phyloP scores from a whole-genome alignment of 805 yeast species.

The Grigorovia jiainica region DNA sequence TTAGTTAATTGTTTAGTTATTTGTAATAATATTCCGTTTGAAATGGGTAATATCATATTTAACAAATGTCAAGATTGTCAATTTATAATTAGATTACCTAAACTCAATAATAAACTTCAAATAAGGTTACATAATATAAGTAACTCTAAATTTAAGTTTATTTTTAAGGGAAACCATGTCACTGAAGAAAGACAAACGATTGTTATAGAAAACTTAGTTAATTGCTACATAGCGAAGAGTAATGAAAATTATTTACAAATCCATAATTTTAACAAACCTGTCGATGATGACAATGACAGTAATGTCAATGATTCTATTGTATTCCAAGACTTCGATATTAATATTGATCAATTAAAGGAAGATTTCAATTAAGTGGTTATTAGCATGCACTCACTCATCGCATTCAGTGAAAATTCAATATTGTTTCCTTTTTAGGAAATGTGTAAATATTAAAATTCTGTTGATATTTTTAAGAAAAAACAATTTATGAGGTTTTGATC shows the following conservation, averaged over 20 bases:
- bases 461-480: no score
- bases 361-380: no score
- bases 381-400: no score
- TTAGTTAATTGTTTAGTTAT: conserved; percentile 2
- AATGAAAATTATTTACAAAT: not conserved
- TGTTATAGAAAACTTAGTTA: conserved; percentile 18
- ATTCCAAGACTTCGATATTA: not conserved
- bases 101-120: conserved; percentile 15
- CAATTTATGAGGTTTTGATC: no score
- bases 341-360: not conserved
- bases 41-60: conserved; percentile 19
- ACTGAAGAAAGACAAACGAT: conserved; percentile 12
- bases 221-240: conserved; percentile 15
- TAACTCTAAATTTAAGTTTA: conserved; percentile 16
- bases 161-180: not conserved
- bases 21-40: conserved; percentile 12
- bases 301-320: not conserved
- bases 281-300: not conserved
- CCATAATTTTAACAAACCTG: not conserved
- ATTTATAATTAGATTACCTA: conserved; percentile 9
- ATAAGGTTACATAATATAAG: conserved; percentile 17
- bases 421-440: conserved; percentile 1
- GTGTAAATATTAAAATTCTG: not conserved
- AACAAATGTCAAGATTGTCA: conserved; percentile 11
- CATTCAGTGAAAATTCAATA: no score